phyloP scores from a whole-genome alignment of 305 asterid genomes.

The Nicotiana rustica region DNA sequence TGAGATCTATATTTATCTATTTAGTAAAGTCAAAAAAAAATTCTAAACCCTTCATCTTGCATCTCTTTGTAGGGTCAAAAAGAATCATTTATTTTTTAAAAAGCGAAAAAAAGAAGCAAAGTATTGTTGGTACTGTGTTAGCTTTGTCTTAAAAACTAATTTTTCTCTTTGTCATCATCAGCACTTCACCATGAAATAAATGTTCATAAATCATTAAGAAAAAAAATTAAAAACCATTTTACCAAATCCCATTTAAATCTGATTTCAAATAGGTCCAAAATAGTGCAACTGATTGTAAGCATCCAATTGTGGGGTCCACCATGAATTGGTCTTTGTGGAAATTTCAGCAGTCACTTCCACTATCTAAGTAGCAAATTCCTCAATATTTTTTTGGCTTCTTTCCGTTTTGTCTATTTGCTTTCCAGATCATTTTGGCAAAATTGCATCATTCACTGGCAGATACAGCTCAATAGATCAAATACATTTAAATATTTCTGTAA shows the following conservation, averaged over 20 bases:
- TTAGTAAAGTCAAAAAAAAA: not conserved
- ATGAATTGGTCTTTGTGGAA: conserved; percentile 11
- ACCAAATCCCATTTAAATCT: no score
- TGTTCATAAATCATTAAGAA: no score
- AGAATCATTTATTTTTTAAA: not conserved
- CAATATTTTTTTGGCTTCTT: not conserved
- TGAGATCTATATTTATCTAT: not conserved
- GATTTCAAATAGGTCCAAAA: not conserved
- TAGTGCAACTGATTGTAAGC: not conserved
- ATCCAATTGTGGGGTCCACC: not conserved
- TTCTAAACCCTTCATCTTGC: not conserved
- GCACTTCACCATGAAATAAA: not conserved
- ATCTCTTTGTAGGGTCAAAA: not conserved
- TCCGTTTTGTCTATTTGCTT: conserved; percentile 11
- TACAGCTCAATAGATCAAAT: not conserved
- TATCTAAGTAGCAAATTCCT: not conserved
- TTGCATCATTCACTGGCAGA: conserved; percentile 15
- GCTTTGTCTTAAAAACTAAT: not conserved
- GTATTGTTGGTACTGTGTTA: not conserved
- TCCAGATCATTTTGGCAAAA: conserved; percentile 25
- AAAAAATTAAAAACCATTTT: no score
- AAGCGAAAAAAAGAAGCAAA: not conserved
- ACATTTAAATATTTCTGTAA: no score
- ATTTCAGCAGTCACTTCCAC: not conserved
- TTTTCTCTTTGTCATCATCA: not conserved